Base-by-base conservation (phyloP, 1,284 basidiomycete genomes). In the Boletellus deceptivus region DNA sequence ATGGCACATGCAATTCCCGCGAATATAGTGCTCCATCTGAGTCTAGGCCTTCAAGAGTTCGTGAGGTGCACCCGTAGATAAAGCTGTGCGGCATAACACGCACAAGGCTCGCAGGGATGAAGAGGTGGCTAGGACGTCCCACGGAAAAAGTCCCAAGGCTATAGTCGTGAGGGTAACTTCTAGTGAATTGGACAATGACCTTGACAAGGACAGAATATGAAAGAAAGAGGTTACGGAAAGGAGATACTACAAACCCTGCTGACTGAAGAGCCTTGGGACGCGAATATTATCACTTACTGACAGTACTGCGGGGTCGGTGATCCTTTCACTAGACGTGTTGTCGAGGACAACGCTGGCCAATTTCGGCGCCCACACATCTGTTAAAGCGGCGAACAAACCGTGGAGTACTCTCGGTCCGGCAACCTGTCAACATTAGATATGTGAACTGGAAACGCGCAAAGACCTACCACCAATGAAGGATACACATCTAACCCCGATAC, bases 131-230 rank as follows among this genome's bases (percentile, higher is more conserved):
- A 65, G 65, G 11, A 70, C 55, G 53, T 79, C 71, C 87, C 86
- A 90, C 1, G 87, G 94, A 72, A 91, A 98, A 64, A 81, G 82
- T 22, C 75, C 77, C 45, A 98, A 76, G 0, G 94, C 94, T 34
- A 89, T 71, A 0, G 85, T 84, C 0, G 89, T 91, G 37, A 99
- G 70, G 0, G 91, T 84, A 0, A 93, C 94, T 66, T 99, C 97
- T 18, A 93, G 72, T 6, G 93, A 95, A 65, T 98, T 99, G 14
- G 93, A 96, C 35, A 99, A 75, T 0, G 94, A 92, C 18, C 97
- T 81, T 5, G 93, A 89, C 11, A 97, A 75, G 1, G 92, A 83
- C 48, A 96, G 77, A 0, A 83, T 83, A 64, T 96, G 82, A 73
- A 98, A 99, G 59, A 96, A 82, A 0, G 91, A 96, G 0, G 86